These are phyloP conservation scores for Pseudofabraea citricarpa DNA, from an alignment of 2,329 filamentous ascomycete genomes.

Conservation along the genomic window DNA sequence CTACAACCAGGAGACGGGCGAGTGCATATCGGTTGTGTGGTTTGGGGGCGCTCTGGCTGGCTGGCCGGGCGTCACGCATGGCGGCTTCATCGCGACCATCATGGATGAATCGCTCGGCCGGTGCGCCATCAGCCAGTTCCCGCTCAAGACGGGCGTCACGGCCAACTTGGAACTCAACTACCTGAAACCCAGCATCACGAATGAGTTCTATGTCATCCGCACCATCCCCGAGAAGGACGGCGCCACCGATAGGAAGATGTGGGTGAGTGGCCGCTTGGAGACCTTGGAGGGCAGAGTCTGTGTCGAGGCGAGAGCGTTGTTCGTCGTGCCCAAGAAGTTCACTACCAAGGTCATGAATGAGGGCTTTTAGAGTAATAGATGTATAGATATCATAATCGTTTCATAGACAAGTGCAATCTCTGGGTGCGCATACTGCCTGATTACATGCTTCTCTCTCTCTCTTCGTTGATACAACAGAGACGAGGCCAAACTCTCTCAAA, in stretches of 20 bases:
- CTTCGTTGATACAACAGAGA: no score
- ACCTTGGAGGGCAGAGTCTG: conserved; percentile 49
- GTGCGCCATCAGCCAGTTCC: conserved; percentile 47
- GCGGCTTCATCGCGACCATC: conserved; percentile 63
- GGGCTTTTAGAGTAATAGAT: conserved; percentile 5
- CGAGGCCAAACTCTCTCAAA: no score
- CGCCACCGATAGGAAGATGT: conserved; percentile 43
- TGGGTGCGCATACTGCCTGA: no score
- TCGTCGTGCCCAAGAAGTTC: conserved; percentile 49
- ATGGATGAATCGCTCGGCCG: conserved; percentile 67
- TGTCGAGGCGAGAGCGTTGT: conserved; percentile 53
- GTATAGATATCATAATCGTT: background rate
- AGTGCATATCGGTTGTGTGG: conserved; percentile 59
- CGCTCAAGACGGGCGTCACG: conserved; percentile 47
- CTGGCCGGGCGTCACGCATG: conserved; percentile 70
- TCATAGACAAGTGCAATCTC: no score
- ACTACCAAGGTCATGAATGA: conserved; percentile 9
- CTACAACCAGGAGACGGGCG: conserved; percentile 52
- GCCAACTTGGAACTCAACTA: conserved; percentile 58
- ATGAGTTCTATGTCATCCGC: conserved; percentile 59
- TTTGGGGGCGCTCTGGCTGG: conserved; percentile 61
- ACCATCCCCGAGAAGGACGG: conserved; percentile 37
- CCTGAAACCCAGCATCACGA: conserved; percentile 51
- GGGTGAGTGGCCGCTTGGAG: conserved; percentile 50
- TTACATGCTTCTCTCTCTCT: no score